Evolutionary conservation across 78 protist species (phyloP), one percentile per base, ranked within the genome.

Genomic region (Isochrysis galbana): DNA sequence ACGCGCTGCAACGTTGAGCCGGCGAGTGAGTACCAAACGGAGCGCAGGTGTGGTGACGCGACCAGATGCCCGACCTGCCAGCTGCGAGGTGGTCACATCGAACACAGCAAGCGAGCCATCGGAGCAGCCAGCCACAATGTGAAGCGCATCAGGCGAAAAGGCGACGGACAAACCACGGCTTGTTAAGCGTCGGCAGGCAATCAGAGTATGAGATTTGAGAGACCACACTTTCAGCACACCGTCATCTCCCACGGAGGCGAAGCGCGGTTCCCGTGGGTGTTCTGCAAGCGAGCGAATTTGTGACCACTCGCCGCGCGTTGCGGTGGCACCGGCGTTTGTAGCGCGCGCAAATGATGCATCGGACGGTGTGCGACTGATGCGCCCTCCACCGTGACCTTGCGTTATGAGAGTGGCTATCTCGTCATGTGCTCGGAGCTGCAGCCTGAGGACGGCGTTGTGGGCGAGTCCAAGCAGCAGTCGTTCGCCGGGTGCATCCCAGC

Each of bases 121-220:
- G 48, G 17, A 17, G 87, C 87, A 78, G 32, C 94, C 96, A 0
- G 88, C 90, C 39, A 95, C 96, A 0, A 95, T 82, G 78, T 29
- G 39, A n/a, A 5, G 1, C 26, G 93, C 93, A 41, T 48, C 19
- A 39, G 95, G 92, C 21, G 94, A 91, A 94, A 78, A 93, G 46
- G 44, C 47, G n/a, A 77, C 61, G 14, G 82, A 4, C 67, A 42
- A 0, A 2, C 86, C 26, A 47, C 55, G 5, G 34, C 55, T 42
- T n/a, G 45, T 29, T 32, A 34, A 14, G 70, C 41, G 82, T 21
- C 82, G 82, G 25, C 46, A 4, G 14, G 44, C 42, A 10, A 14
- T 5, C 70, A 44, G 67, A 54, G 38, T 29, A 11, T 26, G 70
- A 17, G 89, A 34, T 41, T 36, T 0, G 69, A 46, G 89, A 38